Evolutionary conservation across 257 asterid species (phyloP).

Genomic region (Knoxia roxburghii): DNA sequence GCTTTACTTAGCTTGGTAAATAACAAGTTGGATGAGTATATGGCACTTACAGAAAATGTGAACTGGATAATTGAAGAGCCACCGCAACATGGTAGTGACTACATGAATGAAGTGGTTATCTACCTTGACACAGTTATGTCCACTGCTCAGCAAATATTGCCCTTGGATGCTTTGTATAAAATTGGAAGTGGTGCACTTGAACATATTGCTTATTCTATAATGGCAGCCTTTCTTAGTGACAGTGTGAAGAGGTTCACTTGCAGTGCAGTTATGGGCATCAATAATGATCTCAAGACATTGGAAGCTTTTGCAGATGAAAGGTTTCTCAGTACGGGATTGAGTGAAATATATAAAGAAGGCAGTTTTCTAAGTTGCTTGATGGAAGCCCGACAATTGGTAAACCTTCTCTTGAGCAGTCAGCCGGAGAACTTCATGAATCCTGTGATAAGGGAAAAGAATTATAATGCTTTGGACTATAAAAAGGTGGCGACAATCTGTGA

Average conservation of each 20-base stretch:
- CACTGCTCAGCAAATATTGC: conserved; percentile 85
- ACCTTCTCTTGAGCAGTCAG: conserved; percentile 81
- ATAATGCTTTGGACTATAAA: conserved; percentile 65
- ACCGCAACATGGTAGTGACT: conserved; percentile 60
- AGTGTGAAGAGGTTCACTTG: conserved; percentile 65
- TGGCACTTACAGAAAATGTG: conserved; percentile 67
- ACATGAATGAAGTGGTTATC: conserved; percentile 63
- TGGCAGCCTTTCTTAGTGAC: conserved; percentile 65
- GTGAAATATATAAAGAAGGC: conserved; percentile 68
- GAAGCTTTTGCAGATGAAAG: conserved; percentile 84
- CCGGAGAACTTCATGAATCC: conserved; percentile 95
- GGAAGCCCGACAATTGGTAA: conserved; percentile 75
- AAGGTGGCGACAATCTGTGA: conserved; percentile 82
- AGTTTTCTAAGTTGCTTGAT: conserved; percentile 64
- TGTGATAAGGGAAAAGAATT: conserved; percentile 79
- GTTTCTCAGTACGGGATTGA: conserved; percentile 65
- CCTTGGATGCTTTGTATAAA: conserved; percentile 77
- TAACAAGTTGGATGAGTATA: conserved; percentile 67
- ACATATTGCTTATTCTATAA: conserved; percentile 67
- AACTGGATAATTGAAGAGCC: conserved; percentile 78
- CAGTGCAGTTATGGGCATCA: conserved; percentile 53
- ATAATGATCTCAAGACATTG: conserved; percentile 58
- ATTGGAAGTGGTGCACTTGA: conserved; percentile 88
- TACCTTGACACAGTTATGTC: conserved; percentile 84
- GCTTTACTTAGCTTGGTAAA: conserved; percentile 63